Percentiles rank a stretch among this genome's conserved stretches.
These are phyloP conservation scores for Ophiocytium majus DNA, from an alignment of 352 stramenopile species.

Conservation along the genomic window DNA sequence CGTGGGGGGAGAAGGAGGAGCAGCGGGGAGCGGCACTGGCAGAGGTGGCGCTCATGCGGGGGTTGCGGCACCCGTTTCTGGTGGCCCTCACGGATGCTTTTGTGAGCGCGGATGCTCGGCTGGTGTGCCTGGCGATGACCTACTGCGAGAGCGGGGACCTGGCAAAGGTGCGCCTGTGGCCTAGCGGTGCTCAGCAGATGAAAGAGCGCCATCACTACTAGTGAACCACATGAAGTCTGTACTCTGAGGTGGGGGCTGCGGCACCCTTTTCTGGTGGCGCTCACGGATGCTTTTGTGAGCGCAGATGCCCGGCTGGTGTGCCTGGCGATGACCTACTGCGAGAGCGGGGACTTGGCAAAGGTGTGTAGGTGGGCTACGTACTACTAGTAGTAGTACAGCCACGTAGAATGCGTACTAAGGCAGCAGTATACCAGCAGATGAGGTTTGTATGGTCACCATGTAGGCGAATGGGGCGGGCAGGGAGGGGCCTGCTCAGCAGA, in stretches of 20 bases:
- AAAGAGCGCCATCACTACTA: too few species aligned
- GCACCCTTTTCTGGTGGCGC: conserved; percentile 39
- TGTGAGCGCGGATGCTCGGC: conserved; percentile 39
- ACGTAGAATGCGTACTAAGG: too few species aligned
- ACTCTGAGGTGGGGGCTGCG: conserved; percentile 38
- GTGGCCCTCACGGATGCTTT: conserved; percentile 45
- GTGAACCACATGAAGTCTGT: too few species aligned
- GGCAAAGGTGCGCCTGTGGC: conserved; percentile 27
- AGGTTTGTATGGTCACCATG: too few species aligned
- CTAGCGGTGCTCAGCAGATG: too few species aligned
- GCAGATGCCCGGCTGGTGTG: conserved; percentile 45
- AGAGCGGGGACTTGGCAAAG: conserved; percentile 53
- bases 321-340: conserved; percentile 55
- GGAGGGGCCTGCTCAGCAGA: too few species aligned
- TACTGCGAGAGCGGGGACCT: conserved; percentile 57
- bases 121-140: conserved; percentile 53
- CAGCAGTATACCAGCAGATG: too few species aligned
- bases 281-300: conserved; percentile 50
- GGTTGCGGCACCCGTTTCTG: conserved; percentile 43
- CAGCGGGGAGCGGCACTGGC: conserved; percentile 30
- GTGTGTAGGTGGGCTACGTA: neutral
- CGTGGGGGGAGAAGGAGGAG: conserved; percentile 39
- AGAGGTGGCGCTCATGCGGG: conserved; percentile 39
- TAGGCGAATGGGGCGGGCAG: too few species aligned
- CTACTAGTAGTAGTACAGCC: too few species aligned